Evolutionary conservation across 2,329 filamentous ascomycete species (phyloP).

Genomic region (Pseudocercospora musae): DNA sequence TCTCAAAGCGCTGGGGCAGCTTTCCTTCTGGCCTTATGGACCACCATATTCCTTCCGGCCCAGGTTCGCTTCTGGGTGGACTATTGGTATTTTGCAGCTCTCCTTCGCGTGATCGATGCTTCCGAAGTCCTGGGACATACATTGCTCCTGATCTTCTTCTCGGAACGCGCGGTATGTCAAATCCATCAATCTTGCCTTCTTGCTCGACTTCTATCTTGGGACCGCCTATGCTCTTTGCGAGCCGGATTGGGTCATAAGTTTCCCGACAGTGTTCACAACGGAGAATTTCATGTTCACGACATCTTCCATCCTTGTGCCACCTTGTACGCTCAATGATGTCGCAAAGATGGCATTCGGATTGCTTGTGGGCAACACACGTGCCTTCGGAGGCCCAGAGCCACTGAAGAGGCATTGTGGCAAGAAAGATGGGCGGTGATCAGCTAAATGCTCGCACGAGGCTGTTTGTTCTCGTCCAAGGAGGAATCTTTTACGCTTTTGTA

Average conservation of each 20-base stretch:
- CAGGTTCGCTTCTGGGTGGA: background rate
- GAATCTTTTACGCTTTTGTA: too few relatives aligned
- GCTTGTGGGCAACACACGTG: background rate
- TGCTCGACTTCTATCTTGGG: too few relatives aligned
- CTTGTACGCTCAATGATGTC: background rate
- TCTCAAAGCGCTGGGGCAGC: background rate
- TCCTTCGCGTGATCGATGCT: background rate
- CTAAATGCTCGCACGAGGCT: too few relatives aligned
- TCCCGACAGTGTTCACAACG: too few relatives aligned
- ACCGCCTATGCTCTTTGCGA: too few relatives aligned
- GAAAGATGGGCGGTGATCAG: too few relatives aligned
- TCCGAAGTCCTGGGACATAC: background rate
- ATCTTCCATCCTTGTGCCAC: background rate
- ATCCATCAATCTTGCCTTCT: too few relatives aligned
- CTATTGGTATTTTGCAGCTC: background rate
- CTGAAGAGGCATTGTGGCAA: background rate
- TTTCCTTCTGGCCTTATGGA: background rate
- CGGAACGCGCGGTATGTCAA: too few relatives aligned
- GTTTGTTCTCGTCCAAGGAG: too few relatives aligned
- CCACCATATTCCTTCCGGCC: background rate
- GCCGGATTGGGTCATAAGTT: too few relatives aligned
- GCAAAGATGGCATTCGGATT: background rate
- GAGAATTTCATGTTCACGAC: background rate
- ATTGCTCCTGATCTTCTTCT: background rate
- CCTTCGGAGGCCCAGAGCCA: background rate